Percentiles rank a stretch among this genome's conserved stretches.
phyloP scores from a whole-genome alignment of 176 grass and related monocot genomes.

The Calamus simplicifolius region DNA sequence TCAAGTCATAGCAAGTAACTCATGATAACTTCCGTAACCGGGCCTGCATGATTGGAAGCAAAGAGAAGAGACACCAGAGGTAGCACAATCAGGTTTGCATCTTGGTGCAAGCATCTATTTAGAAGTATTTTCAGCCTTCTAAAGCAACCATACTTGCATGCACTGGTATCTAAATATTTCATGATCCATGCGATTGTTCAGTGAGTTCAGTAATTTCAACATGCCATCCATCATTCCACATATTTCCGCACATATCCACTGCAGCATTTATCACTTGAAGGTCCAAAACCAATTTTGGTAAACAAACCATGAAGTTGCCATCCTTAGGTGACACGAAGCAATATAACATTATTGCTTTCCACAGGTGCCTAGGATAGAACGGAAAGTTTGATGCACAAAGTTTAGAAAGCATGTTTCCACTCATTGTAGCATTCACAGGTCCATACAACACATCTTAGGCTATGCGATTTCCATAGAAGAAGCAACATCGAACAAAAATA shows the following conservation, averaged over 20 bases:
- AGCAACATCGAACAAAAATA: too few species aligned
- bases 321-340: too few species aligned
- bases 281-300: conserved; percentile 26
- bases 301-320: too few species aligned
- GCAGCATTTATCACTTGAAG: conserved; percentile 57
- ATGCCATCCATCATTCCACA: conserved; percentile 74
- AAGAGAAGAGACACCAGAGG: conserved; percentile 59
- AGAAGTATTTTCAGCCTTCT: conserved; percentile 65
- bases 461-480: too few species aligned
- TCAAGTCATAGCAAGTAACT: conserved; percentile 59
- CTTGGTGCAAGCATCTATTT: conserved; percentile 49
- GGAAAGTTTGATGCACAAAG: too few species aligned
- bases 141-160: conserved; percentile 69
- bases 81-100: conserved; percentile 57
- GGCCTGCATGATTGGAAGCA: conserved; percentile 71
- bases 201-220: conserved; percentile 42
- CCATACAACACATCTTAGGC: too few species aligned
- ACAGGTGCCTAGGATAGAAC: too few species aligned
- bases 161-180: conserved; percentile 78
- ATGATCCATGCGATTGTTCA: conserved; percentile 41
- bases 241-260: conserved; percentile 86
- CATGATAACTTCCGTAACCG: conserved; percentile 48
- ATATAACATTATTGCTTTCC: too few species aligned
- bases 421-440: too few species aligned
- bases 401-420: too few species aligned